Evolutionary conservation across 2,329 filamentous ascomycete genomes (phyloP), one percentile per base, ranked within the genome.

Genomic region (Colletotrichum graminicola): DNA sequence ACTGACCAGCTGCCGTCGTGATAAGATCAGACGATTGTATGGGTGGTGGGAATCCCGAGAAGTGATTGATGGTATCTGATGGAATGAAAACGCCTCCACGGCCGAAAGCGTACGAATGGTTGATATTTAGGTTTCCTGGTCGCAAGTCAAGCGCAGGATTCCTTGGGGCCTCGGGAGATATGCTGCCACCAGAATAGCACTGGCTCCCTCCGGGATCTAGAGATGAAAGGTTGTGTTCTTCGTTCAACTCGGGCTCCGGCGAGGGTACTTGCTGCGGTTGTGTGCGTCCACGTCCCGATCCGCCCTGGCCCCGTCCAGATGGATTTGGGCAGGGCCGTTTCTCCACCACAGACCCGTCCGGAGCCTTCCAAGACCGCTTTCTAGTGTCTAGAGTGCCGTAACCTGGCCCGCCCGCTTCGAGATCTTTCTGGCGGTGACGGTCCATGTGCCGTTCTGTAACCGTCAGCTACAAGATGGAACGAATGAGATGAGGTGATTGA

Each of bases 281-380:
- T 10, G 65, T 41, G 14, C 63, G 47, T 2, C 67, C 71, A 34
- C 63, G 56, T 26, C 55, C 67, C 12, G 47, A 47, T 32, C 41
- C 21, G 8, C 47, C 41, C 2, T 63, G 59, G 32, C 67, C 47
- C 47, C 67, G 49, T 56, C 67, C 67, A 29, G 63, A 43, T 45
- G 63, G 39, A 32, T 67, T 39, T n/a, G 62, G 47, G n/a, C 67
- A 70, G 49, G 80, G 79, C 51, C 79, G 78, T 66, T 83, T 84
- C 49, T 84, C 82, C 23, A 89, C 87, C 34, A 89, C 84, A 54
- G 81, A 83, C 23, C 87, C 87, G 67, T 87, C 82, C 41, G 82
- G 78, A 74, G 87, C 86, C 76, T 86, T 87, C 87, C 87, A 89
- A 75, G 86, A 82, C 61, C 87, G 82, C 74, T 89, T 88, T 14